These are phyloP conservation scores for Trichoderma koningii DNA, from an alignment of 2,329 filamentous ascomycete genomes.

Conservation along the genomic window DNA sequence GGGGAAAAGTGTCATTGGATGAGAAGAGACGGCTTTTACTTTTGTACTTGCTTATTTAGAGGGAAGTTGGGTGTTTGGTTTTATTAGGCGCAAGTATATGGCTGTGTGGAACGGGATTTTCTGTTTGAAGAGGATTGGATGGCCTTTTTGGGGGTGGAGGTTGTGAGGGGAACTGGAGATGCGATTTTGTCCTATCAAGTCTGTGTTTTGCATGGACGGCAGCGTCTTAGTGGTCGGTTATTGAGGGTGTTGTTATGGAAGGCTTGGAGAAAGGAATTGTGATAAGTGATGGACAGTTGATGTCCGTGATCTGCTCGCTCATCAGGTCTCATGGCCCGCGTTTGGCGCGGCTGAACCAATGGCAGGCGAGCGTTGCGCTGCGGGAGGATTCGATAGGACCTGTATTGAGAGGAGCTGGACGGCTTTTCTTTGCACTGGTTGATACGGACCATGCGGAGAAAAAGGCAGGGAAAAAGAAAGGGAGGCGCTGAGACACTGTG, in stretches of 20 bases:
- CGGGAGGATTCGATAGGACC: too few species aligned
- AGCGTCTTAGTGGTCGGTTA: background rate
- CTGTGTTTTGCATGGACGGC: background rate
- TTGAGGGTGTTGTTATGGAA: too few species aligned
- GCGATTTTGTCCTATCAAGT: background rate
- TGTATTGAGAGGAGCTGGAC: too few species aligned
- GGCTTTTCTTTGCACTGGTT: too few species aligned
- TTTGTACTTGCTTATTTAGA: background rate
- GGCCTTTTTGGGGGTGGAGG: background rate
- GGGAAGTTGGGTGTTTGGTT: background rate
- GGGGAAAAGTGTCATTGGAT: background rate
- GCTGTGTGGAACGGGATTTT: background rate
- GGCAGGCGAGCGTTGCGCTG: background rate
- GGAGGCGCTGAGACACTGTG: too few species aligned
- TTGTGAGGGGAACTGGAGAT: background rate
- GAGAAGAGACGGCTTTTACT: background rate
- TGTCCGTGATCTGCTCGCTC: too few species aligned
- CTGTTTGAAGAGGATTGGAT: background rate
- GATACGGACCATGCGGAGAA: too few species aligned
- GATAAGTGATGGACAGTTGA: background rate
- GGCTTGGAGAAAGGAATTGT: background rate
- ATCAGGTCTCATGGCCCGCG: background rate
- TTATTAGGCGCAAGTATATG: background rate
- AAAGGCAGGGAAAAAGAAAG: too few species aligned
- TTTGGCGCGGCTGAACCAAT: conserved; percentile 20